These are phyloP conservation scores for Withania somnifera DNA, from an alignment of 305 asterid species.

Conservation along the genomic window DNA sequence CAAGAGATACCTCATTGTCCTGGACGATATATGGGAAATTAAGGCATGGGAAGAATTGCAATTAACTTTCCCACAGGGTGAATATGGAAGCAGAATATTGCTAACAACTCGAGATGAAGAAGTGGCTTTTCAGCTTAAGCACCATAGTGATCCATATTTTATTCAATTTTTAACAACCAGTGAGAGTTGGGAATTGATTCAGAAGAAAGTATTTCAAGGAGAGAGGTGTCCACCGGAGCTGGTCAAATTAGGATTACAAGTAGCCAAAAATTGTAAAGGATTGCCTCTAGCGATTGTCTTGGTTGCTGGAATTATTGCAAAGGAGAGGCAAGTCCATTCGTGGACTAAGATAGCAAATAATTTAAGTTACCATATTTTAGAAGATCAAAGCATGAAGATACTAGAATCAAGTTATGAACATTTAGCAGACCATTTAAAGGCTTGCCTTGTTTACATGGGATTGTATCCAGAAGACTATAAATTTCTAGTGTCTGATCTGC, in stretches of 20 bases:
- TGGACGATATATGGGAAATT: conserved; percentile 13
- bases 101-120: background rate
- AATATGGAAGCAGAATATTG: conserved; percentile 10
- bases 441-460: conserved; percentile 13
- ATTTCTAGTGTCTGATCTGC: background rate
- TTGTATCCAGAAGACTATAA: conserved; percentile 6
- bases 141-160: background rate
- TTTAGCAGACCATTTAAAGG: conserved; percentile 5
- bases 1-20: conserved; percentile 6
- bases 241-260: background rate
- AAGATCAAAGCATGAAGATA: conserved; percentile 5
- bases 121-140: background rate
- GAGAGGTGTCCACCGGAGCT: background rate
- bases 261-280: background rate
- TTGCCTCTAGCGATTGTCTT: background rate
- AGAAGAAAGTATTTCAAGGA: background rate
- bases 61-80: background rate
- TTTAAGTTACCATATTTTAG: background rate
- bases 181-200: background rate
- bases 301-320: conserved; percentile 7
- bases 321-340: background rate
- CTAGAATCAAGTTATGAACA: conserved; percentile 8
- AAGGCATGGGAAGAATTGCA: conserved; percentile 9
- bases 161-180: background rate
- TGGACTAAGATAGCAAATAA: background rate